Evolutionary conservation across 352 stramenopile species (phyloP).

Genomic region (Detonula confervacea): DNA sequence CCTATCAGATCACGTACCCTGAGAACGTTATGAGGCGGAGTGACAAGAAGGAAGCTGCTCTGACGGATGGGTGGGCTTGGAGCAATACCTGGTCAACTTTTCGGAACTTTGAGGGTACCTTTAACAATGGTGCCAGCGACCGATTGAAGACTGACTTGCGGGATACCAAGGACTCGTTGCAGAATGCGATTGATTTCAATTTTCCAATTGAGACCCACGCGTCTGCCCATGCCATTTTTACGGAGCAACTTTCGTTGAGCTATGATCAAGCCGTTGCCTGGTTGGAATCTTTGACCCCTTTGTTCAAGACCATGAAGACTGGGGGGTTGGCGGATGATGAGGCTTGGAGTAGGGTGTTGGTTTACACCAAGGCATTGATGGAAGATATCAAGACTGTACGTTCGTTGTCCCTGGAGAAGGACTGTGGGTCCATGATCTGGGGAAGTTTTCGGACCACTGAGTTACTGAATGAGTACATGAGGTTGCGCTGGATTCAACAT

Average conservation of each 20-base stretch:
- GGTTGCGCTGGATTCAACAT: constrained; percentile 20
- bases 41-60: constrained; percentile 2
- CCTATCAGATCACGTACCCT: constrained; percentile 27
- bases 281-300: constrained; percentile 10
- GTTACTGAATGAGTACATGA: constrained; percentile 17
- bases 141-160: background rate
- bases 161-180: background rate
- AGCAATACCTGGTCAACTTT: background rate
- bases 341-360: constrained; percentile 92
- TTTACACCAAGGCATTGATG: constrained; percentile 21
- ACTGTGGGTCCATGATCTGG: constrained; percentile 19
- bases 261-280: constrained; percentile 11
- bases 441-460: constrained; percentile 15
- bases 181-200: constrained; percentile 25
- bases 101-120: constrained; percentile 16
- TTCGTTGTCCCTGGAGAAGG: constrained; percentile 1
- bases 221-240: background rate
- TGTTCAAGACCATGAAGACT: constrained; percentile 21
- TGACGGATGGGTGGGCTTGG: constrained; percentile 19
- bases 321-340: constrained; percentile 91
- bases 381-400: background rate
- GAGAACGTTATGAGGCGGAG: background rate
- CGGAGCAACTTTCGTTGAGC: constrained; percentile 1
- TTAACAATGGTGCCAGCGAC: constrained; percentile 6
- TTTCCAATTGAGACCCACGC: constrained; percentile 7